phyloP scores from a whole-genome alignment of 805 yeast genomes.

The Saturnispora diversa region DNA sequence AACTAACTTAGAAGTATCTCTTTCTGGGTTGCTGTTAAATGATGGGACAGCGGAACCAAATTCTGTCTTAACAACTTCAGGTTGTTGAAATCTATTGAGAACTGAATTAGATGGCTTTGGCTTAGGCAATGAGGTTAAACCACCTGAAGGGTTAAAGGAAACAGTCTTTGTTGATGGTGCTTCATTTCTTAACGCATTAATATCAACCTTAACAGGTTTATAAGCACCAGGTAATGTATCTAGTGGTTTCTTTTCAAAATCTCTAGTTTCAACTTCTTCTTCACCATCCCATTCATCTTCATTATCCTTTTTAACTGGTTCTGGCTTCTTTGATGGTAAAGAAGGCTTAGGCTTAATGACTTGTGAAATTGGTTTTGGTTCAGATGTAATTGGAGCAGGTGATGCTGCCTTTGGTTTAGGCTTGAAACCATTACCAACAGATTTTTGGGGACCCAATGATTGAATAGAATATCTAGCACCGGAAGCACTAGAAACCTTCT shows the following conservation, averaged over 20 bases:
- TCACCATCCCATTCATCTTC: slow-evolving; percentile 68
- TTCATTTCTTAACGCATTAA: slow-evolving; percentile 43
- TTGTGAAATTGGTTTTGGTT: slow-evolving; percentile 16
- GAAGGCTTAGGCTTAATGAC: slow-evolving; percentile 11
- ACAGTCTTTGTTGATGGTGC: slow-evolving; percentile 40
- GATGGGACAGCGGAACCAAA: slow-evolving; percentile 31
- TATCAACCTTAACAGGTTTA: slow-evolving; percentile 57
- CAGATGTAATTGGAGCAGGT: slow-evolving; percentile 21
- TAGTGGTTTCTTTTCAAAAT: slow-evolving; percentile 42
- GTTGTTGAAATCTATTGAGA: slow-evolving; percentile 38
- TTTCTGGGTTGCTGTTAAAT: slow-evolving; percentile 25
- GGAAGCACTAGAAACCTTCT: slow-evolving; percentile 79
- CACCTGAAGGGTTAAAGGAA: slow-evolving; percentile 35
- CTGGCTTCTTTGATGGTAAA: slow-evolving; percentile 12
- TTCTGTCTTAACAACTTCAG: slow-evolving; percentile 26
- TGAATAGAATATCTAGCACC: slow-evolving; percentile 90
- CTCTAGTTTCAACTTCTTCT: slow-evolving; percentile 47
- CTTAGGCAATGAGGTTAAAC: slow-evolving; percentile 56
- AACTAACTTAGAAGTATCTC: slow-evolving; percentile 38
- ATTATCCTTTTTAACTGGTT: slow-evolving; percentile 5
- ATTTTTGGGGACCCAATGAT: slow-evolving; percentile 19
- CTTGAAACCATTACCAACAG: slow-evolving; percentile 25
- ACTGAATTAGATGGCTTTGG: slow-evolving; percentile 47
- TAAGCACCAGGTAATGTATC: slow-evolving; percentile 53
- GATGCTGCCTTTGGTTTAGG: slow-evolving; percentile 25